Percentiles rank a stretch among this genome's conserved stretches.
These are phyloP conservation scores for Phoma sp. DNA, from an alignment of 2,329 filamentous ascomycete species.

Conservation along the genomic window DNA sequence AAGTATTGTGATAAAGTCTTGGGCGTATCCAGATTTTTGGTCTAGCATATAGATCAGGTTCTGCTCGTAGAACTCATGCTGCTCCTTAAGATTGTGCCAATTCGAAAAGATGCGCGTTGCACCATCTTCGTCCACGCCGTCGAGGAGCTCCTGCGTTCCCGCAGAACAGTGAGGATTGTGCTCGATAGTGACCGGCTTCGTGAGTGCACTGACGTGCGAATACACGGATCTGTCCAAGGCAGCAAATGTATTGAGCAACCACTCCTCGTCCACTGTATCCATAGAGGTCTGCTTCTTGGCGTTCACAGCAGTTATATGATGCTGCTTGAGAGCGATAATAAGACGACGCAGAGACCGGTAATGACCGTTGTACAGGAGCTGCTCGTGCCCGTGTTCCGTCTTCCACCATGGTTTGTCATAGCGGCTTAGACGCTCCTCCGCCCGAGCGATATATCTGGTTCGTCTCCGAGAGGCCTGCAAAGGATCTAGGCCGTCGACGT, in stretches of 20 bases:
- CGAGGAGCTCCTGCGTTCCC: conserved; percentile 22
- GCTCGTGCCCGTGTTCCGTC: not conserved
- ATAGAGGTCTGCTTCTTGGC: conserved; percentile 1
- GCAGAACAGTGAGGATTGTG: conserved; percentile 27
- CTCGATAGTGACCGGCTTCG: conserved; percentile 23
- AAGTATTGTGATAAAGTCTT: conserved; percentile 36
- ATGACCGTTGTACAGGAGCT: conserved; percentile 26
- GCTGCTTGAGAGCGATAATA: conserved; percentile 24
- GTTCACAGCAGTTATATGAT: conserved; percentile 17
- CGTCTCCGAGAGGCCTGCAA: conserved; percentile 13
- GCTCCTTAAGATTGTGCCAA: conserved; percentile 26
- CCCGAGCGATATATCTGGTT: conserved; percentile 16
- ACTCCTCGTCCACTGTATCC: conserved; percentile 2
- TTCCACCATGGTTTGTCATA: conserved; percentile 3
- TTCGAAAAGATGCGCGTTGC: conserved; percentile 20
- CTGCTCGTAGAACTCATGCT: conserved; percentile 23
- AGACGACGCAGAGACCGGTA: conserved; percentile 39
- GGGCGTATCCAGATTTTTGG: conserved; percentile 29
- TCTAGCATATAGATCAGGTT: conserved; percentile 42
- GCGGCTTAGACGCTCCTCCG: not conserved
- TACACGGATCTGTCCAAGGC: conserved; percentile 33
- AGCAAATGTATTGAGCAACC: conserved; percentile 30
- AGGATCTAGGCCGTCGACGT: not conserved
- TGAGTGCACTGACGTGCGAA: conserved; percentile 21
- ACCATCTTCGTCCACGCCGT: conserved; percentile 5